A percentile compares a stretch with the other conserved stretches of the same genome.
Conservation (phyloP, 179 eudicot species). For the Silene vulgaris region DNA sequence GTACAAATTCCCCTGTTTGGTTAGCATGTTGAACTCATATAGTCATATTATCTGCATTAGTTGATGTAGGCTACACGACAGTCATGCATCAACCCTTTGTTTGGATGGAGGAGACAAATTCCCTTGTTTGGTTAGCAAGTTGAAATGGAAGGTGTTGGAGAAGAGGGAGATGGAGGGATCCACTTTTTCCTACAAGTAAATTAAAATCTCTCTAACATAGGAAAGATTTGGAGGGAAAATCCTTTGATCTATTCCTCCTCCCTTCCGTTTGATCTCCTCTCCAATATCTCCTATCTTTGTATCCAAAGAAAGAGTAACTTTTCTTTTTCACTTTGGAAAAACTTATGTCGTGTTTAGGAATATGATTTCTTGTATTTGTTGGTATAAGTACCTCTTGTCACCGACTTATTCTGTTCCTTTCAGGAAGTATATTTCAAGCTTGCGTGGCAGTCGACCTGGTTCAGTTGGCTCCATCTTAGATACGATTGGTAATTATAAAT, state of each 20-base stretch:
- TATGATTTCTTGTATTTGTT: background rate
- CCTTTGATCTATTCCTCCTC: background rate
- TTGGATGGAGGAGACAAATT: background rate
- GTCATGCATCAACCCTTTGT: background rate
- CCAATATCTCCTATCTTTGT: background rate
- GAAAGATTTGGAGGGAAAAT: background rate
- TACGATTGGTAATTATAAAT: constrained; percentile 44
- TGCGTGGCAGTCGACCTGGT: constrained; percentile 72
- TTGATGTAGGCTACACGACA: background rate
- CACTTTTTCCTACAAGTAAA: background rate
- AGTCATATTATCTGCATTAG: too few relatives aligned
- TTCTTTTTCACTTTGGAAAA: background rate
- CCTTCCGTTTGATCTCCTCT: background rate
- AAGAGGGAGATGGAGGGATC: background rate
- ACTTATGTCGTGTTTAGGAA: background rate
- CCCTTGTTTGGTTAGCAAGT: background rate
- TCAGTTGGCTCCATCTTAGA: constrained; percentile 58
- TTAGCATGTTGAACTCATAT: too few relatives aligned
- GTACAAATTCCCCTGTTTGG: background rate
- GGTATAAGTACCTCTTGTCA: constrained; percentile 9
- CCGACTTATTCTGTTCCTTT: constrained; percentile 20
- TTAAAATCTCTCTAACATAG: background rate
- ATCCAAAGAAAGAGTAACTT: background rate
- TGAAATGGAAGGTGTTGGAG: background rate
- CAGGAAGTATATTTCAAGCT: constrained; percentile 87